Percentiles rank a stretch among this genome's conserved stretches.
These are phyloP conservation scores for Venturiaceae sp. DNA, from an alignment of 2,329 filamentous ascomycete genomes.

Conservation along the genomic window DNA sequence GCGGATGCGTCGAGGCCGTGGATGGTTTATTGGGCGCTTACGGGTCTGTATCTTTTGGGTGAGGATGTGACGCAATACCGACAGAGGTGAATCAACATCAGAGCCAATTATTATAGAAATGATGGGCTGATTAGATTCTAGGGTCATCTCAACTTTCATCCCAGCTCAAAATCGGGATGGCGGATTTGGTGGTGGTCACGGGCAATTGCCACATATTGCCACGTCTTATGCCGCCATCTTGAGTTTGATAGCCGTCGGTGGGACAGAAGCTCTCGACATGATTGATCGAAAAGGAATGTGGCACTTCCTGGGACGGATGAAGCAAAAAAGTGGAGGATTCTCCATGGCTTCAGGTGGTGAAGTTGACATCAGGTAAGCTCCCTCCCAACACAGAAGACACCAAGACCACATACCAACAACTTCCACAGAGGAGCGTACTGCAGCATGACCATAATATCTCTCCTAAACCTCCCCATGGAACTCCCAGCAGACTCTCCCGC, in stretches of 20 bases:
- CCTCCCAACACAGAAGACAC: constrained; percentile 9
- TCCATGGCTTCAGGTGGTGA: constrained; percentile 78
- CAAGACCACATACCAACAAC: constrained; percentile 22
- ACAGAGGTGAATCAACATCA: too few relatives aligned
- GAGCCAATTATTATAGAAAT: too few relatives aligned
- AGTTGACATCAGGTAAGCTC: constrained; percentile 58
- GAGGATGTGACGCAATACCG: constrained; percentile 60
- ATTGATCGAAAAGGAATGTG: constrained; percentile 81
- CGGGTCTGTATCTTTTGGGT: constrained; percentile 65
- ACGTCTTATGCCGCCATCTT: constrained; percentile 80
- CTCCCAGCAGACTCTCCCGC: constrained; percentile 65
- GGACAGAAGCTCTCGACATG: constrained; percentile 60
- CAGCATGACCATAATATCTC: constrained; percentile 71
- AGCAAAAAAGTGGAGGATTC: constrained; percentile 85
- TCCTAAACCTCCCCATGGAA: constrained; percentile 74
- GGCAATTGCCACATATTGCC: constrained; percentile 80
- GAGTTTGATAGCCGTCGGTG: constrained; percentile 68
- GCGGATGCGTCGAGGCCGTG: constrained; percentile 86
- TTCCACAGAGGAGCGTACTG: constrained; percentile 69
- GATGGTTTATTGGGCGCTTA: constrained; percentile 88
- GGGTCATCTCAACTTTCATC: constrained; percentile 61
- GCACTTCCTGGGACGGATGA: constrained; percentile 80
- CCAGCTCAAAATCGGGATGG: constrained; percentile 75
- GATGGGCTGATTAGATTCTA: constrained; percentile 15
- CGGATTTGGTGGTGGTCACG: constrained; percentile 89